phyloP scores from a whole-genome alignment of 2,329 filamentous ascomycete species.

The Colletotrichum cuscutae region DNA sequence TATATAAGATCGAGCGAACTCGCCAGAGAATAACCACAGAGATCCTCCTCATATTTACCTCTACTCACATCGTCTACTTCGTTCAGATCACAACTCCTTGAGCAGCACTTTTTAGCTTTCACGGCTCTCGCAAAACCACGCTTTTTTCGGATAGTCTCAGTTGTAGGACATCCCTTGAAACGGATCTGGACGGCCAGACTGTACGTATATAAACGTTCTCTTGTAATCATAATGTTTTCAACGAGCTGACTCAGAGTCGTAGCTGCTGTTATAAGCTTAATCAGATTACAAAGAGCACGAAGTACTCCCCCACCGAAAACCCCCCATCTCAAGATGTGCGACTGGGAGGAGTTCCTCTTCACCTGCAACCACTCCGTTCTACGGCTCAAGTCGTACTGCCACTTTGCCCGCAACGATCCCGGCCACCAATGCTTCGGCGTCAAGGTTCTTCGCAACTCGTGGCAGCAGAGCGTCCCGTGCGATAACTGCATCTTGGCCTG shows the following conservation, averaged over 20 bases:
- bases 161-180: not conserved
- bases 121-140: not conserved
- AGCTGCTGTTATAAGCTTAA: not conserved
- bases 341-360: slow-evolving; percentile 77
- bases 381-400: slow-evolving; percentile 76
- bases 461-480: slow-evolving; percentile 66
- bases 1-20: slow-evolving; percentile 8
- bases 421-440: slow-evolving; percentile 76
- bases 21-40: not conserved
- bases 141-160: not conserved
- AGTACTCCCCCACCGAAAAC: not conserved
- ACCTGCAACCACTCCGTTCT: slow-evolving; percentile 69
- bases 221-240: not conserved
- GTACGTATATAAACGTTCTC: not conserved
- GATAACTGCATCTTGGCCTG: slow-evolving; percentile 52
- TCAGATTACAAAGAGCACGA: no score
- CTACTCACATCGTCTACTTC: not conserved
- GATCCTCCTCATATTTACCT: not conserved
- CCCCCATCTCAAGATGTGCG: slow-evolving; percentile 65
- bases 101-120: not conserved
- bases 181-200: not conserved
- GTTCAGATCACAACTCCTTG: not conserved
- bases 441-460: slow-evolving; percentile 71
- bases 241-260: not conserved
- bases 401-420: slow-evolving; percentile 78